Evolutionary conservation across 1,139 yeast genomes (phyloP).

Genomic region (Blastobotrys ciferrii): DNA sequence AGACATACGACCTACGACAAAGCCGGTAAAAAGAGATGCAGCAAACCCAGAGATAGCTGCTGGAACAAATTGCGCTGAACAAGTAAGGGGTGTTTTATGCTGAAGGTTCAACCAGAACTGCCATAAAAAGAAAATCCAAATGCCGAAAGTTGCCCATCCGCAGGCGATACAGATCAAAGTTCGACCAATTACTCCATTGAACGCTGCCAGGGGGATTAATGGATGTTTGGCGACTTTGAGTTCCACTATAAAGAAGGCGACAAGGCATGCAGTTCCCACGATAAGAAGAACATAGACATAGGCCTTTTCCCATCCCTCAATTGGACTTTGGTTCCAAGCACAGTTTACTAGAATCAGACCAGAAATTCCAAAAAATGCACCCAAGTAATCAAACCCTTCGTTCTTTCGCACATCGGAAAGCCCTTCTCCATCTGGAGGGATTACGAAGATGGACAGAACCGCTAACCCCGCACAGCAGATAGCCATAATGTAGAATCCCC

Average conservation of each 20-base stretch:
- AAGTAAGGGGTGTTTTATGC: constrained; percentile 37
- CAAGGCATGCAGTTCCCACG: constrained; percentile 44
- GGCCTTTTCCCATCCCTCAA: constrained; percentile 52
- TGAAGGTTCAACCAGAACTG: constrained; percentile 41
- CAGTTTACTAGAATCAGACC: constrained; percentile 53
- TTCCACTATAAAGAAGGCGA: constrained; percentile 41
- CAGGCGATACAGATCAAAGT: constrained; percentile 50
- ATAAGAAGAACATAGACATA: constrained; percentile 52
- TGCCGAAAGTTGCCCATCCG: constrained; percentile 63
- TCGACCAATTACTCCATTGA: constrained; percentile 45
- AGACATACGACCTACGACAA: constrained; percentile 41
- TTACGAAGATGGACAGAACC: constrained; percentile 39
- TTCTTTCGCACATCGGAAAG: constrained; percentile 21
- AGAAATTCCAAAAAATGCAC: constrained; percentile 47
- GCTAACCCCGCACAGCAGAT: constrained; percentile 39
- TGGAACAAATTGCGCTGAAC: constrained; percentile 41
- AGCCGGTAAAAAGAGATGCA: constrained; percentile 48
- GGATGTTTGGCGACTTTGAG: constrained; percentile 41
- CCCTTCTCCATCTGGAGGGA: constrained; percentile 39
- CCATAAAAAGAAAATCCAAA: constrained; percentile 52
- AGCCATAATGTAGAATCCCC: constrained; percentile 51
- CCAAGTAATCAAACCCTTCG: constrained; percentile 44
- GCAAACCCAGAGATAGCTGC: constrained; percentile 41
- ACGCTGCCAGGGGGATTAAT: constrained; percentile 42
- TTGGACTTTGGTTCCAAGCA: constrained; percentile 63